These are phyloP conservation scores for Talaromyces marneffei DNA, from an alignment of 2,329 filamentous ascomycete genomes.

Conservation along the genomic window DNA sequence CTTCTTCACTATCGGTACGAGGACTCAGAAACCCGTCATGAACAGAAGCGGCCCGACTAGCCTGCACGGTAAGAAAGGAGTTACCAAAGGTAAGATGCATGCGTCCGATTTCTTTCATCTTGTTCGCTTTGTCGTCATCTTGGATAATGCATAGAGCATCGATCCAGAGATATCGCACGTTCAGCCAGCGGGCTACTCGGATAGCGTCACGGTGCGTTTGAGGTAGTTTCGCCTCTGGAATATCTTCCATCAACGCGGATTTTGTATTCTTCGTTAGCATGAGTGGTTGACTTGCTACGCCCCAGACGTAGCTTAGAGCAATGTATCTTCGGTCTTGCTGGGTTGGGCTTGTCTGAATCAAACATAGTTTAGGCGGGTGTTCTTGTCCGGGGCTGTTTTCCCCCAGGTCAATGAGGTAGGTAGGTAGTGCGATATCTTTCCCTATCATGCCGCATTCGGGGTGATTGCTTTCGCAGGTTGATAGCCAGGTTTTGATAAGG, in stretches of 20 bases:
- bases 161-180: slow-evolving; percentile 8
- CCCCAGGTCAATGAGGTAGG: slow-evolving; percentile 4
- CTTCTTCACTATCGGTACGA: background rate
- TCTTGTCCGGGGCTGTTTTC: background rate
- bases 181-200: slow-evolving; percentile 3
- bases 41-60: background rate
- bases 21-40: slow-evolving; percentile 4
- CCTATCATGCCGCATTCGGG: background rate
- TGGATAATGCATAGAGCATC: slow-evolving; percentile 6
- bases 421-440: background rate
- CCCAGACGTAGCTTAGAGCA: slow-evolving; percentile 6
- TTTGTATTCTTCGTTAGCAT: slow-evolving; percentile 4
- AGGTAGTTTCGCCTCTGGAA: background rate
- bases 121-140: slow-evolving; percentile 4
- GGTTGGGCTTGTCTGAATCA: slow-evolving; percentile 2
- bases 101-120: slow-evolving; percentile 2
- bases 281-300: background rate
- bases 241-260: background rate
- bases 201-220: slow-evolving; percentile 7
- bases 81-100: slow-evolving; percentile 6
- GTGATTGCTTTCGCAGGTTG: background rate
- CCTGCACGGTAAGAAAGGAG: slow-evolving; percentile 1
- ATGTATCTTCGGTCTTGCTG: slow-evolving; percentile 5
- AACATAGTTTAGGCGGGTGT: background rate
- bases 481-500: background rate